phyloP scores from a whole-genome alignment of 148 eudicot genomes.

The Fagopyrum homotropicum region DNA sequence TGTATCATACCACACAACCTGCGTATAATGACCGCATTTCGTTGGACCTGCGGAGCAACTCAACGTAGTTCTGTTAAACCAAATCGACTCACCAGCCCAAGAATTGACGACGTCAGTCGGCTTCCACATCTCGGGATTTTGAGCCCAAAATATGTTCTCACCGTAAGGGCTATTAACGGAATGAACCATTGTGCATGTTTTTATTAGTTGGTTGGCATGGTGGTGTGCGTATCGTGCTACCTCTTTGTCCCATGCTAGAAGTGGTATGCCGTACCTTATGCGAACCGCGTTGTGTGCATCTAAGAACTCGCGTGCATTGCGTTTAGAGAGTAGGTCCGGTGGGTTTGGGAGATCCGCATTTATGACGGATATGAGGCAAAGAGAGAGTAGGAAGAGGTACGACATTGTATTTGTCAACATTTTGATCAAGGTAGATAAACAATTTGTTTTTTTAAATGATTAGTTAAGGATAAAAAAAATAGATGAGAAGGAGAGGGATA shows the following conservation, averaged over 20 bases:
- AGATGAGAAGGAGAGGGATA: background rate
- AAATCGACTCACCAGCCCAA: conserved; percentile 20
- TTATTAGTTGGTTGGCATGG: conserved; percentile 13
- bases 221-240: conserved; percentile 19
- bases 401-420: background rate
- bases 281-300: conserved; percentile 29
- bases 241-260: conserved; percentile 20
- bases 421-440: background rate
- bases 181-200: conserved; percentile 17
- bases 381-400: background rate
- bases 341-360: background rate
- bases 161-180: conserved; percentile 23
- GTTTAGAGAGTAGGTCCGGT: background rate
- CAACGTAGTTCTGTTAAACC: conserved; percentile 5
- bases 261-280: conserved; percentile 9
- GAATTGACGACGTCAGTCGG: conserved; percentile 14
- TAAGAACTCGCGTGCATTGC: conserved; percentile 2
- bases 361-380: background rate
- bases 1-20: conserved; percentile 25
- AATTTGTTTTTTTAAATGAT: background rate
- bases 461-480: background rate
- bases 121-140: conserved; percentile 7
- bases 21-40: conserved; percentile 35
- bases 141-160: conserved; percentile 24
- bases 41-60: conserved; percentile 17